Evolutionary conservation across 2,329 filamentous ascomycete species (phyloP), one percentile per base, ranked within the genome.

Genomic region (Verticillium albo-atrum): DNA sequence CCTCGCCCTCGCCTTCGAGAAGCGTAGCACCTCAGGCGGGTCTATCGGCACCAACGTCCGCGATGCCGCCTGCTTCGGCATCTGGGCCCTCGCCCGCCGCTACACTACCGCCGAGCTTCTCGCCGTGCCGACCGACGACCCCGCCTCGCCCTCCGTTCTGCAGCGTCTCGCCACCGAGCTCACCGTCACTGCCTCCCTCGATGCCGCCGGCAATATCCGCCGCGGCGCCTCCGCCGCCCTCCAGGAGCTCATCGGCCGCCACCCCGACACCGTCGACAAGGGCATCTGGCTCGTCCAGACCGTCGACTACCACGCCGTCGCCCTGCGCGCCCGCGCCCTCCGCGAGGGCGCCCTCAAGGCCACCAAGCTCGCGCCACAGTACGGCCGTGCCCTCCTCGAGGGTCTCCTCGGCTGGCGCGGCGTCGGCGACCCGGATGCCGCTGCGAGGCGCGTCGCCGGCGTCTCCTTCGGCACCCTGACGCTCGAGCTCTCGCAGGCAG

Each of bases 51-150:
- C 91, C 1, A 97, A 96, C 66, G 93, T 99, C 17, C 86, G 95
- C 54, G 95, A 99, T 76, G 94, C 95, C 14, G 92, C 95, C 3
- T 97, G 93, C 71, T 99, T 98, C 71, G 95, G 95, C 6, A 89
- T 98, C 26, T 99, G 95, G 95, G 90, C 93, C 1, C 73, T 98
- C 7, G 91, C 94, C 25, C 84, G 95, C 58, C 88, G 94, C 58
- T 99, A 98, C 68, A 87, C 85, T 1, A 97, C 92, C 0, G 70
- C 78, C 0, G 94, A 98, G 71, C 80, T 98, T 6, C 79, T 89
- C 12, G 78, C 79, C 0, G 82, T 96, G 1, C 77, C 84, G 1
- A 77, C 78, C 2, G 64, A 77, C 65, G 74, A 80, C 59, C 70
- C 77, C 60, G 68, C 71, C 4, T 72, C 73, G 34, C n/a, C 37